Conservation (phyloP, 805 yeast species). For the Lachancea fermentati region DNA sequence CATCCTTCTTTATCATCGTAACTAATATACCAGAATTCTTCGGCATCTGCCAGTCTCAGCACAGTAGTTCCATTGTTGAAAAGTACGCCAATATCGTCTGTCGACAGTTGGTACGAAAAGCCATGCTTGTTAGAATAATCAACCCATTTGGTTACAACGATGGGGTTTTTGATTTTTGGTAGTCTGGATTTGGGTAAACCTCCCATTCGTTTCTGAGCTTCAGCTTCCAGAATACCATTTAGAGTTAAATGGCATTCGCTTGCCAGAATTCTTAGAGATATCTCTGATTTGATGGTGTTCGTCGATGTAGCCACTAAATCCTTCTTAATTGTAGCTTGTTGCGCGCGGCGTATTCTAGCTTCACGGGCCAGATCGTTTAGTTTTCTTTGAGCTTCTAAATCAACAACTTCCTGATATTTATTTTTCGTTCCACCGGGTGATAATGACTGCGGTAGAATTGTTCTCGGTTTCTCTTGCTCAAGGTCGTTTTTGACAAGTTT, state of each 20-base stretch:
- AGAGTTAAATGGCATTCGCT: slow-evolving; percentile 43
- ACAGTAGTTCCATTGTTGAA: slow-evolving; percentile 84
- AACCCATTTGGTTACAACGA: slow-evolving; percentile 90
- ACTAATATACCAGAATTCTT: slow-evolving; percentile 59
- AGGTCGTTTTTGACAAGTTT: slow-evolving; percentile 64
- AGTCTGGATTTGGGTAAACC: slow-evolving; percentile 29
- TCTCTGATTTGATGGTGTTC: slow-evolving; percentile 34
- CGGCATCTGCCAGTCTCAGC: slow-evolving; percentile 59
- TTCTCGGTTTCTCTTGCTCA: slow-evolving; percentile 59
- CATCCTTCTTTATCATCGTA: slow-evolving; percentile 47
- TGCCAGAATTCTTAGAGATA: slow-evolving; percentile 35
- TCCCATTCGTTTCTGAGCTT: slow-evolving; percentile 40
- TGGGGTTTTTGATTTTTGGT: slow-evolving; percentile 44
- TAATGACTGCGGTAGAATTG: slow-evolving; percentile 78
- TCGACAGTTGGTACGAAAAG: slow-evolving; percentile 84
- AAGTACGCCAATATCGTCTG: slow-evolving; percentile 84
- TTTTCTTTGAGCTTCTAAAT: slow-evolving; percentile 31
- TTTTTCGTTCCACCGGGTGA: slow-evolving; percentile 89
- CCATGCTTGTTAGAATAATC: slow-evolving; percentile 96
- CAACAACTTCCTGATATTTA: slow-evolving; percentile 74
- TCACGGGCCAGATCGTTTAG: slow-evolving; percentile 32
- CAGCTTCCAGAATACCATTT: slow-evolving; percentile 41
- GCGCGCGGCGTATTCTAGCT: slow-evolving; percentile 32
- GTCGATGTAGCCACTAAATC: slow-evolving; percentile 33
- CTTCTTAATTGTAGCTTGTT: slow-evolving; percentile 28